phyloP scores from a whole-genome alignment of 2,329 filamentous ascomycete species.

The Neoascochyta sp. region DNA sequence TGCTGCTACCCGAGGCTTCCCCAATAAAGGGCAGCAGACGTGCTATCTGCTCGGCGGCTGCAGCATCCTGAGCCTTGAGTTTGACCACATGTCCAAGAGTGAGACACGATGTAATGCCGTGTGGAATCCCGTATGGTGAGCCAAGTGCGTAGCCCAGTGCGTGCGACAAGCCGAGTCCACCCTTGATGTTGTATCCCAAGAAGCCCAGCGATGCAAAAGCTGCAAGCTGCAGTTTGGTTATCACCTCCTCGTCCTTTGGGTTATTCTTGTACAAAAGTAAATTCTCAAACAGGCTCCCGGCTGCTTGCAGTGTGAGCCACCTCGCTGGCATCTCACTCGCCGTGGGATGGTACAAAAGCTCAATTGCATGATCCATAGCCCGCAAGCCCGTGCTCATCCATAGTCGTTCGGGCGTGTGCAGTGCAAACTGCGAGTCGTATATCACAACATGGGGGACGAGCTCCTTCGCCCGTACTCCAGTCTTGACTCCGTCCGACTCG shows the following conservation, averaged over 20 bases:
- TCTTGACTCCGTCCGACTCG: slow-evolving; percentile 48
- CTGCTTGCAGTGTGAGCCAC: slow-evolving; percentile 46
- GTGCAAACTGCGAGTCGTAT: slow-evolving; percentile 52
- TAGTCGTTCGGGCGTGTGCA: slow-evolving; percentile 50
- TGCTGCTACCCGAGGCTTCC: slow-evolving; percentile 38
- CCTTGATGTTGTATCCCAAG: slow-evolving; percentile 49
- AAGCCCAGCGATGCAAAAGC: slow-evolving; percentile 52
- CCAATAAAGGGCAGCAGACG: slow-evolving; percentile 46
- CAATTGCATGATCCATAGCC: slow-evolving; percentile 55
- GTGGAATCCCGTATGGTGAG: slow-evolving; percentile 54
- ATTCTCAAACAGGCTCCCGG: slow-evolving; percentile 46
- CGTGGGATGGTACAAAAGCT: slow-evolving; percentile 52
- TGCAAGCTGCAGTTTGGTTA: slow-evolving; percentile 53
- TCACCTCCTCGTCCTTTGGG: slow-evolving; percentile 46
- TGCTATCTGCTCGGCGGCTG: slow-evolving; percentile 46
- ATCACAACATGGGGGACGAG: slow-evolving; percentile 49
- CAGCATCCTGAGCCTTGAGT: slow-evolving; percentile 47
- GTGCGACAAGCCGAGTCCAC: slow-evolving; percentile 50
- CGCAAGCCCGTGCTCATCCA: slow-evolving; percentile 53
- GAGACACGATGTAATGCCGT: slow-evolving; percentile 54
- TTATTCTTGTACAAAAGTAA: slow-evolving; percentile 48
- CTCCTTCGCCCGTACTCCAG: slow-evolving; percentile 42
- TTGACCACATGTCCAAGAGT: slow-evolving; percentile 54
- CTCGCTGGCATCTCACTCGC: slow-evolving; percentile 51
- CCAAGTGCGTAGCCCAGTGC: slow-evolving; percentile 52